These are phyloP conservation scores for Hevea brasiliensis DNA, from an alignment of 345 rosid genomes.

Conservation along the genomic window DNA sequence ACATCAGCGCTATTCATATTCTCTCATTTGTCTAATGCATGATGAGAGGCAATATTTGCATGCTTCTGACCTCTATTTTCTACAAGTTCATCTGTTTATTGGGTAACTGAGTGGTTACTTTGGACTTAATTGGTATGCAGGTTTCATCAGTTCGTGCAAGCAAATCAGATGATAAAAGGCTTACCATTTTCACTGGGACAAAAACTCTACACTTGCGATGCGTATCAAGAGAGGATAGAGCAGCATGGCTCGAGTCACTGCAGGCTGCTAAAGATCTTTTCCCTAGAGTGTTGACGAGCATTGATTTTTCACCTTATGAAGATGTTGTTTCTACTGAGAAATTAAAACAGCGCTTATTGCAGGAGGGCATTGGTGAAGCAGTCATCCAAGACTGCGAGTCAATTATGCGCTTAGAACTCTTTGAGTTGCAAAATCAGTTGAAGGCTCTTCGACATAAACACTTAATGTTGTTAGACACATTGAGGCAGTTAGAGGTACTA, in stretches of 20 bases:
- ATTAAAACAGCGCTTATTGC: slow-evolving; percentile 65
- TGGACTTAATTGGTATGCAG: slow-evolving; percentile 39
- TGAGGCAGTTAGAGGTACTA: slow-evolving; percentile 91
- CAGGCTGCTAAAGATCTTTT: slow-evolving; percentile 81
- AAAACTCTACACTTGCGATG: slow-evolving; percentile 95
- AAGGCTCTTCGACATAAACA: slow-evolving; percentile 68
- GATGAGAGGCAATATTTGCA: not conserved
- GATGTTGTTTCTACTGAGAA: slow-evolving; percentile 88
- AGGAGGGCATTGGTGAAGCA: slow-evolving; percentile 73
- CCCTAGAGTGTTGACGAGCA: slow-evolving; percentile 63
- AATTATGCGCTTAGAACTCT: slow-evolving; percentile 75
- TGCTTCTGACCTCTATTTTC: not conserved
- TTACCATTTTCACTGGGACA: slow-evolving; percentile 88
- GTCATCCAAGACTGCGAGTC: slow-evolving; percentile 82
- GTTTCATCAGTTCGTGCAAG: slow-evolving; percentile 94
- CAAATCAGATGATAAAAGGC: slow-evolving; percentile 96
- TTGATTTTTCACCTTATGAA: slow-evolving; percentile 62
- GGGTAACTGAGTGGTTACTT: slow-evolving; percentile 9
- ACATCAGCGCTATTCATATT: not conserved
- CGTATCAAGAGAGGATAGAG: slow-evolving; percentile 71
- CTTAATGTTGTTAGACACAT: slow-evolving; percentile 59
- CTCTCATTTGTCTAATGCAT: not conserved
- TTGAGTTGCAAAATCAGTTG: slow-evolving; percentile 70
- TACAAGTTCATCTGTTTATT: not conserved
- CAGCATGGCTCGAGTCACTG: slow-evolving; percentile 83